These are phyloP conservation scores for Fusarium pilosicola DNA, from an alignment of 2,329 filamentous ascomycete genomes.

Conservation along the genomic window DNA sequence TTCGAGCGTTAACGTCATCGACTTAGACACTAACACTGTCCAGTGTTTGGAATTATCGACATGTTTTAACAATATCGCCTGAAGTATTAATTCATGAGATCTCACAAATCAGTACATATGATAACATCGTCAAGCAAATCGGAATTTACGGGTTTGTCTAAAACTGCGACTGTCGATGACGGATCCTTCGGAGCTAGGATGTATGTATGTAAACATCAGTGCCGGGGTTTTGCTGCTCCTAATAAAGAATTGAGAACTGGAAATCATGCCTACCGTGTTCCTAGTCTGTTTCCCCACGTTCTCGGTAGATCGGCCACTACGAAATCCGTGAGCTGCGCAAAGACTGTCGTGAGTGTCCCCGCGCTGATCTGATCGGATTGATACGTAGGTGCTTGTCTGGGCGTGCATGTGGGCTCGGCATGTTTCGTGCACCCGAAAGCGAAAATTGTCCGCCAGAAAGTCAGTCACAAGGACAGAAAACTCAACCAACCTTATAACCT, in stretches of 20 bases:
- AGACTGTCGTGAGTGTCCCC: neutral
- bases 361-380: slow-evolving; percentile 6
- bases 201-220: slow-evolving; percentile 13
- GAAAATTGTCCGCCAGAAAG: slow-evolving; percentile 26
- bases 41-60: neutral
- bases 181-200: slow-evolving; percentile 30
- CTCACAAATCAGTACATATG: neutral
- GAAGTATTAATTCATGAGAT: neutral
- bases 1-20: slow-evolving; percentile 21
- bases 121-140: slow-evolving; percentile 13
- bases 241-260: neutral
- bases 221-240: neutral
- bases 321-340: slow-evolving; percentile 17
- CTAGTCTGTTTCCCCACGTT: slow-evolving; percentile 25
- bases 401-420: slow-evolving; percentile 25
- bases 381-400: neutral
- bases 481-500: neutral
- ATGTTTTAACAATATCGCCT: neutral
- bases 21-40: neutral
- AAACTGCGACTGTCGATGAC: slow-evolving; percentile 9
- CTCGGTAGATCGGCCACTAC: slow-evolving; percentile 31
- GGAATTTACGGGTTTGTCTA: slow-evolving; percentile 28
- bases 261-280: neutral
- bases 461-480: slow-evolving; percentile 18
- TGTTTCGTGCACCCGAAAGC: slow-evolving; percentile 31